Evolutionary conservation across 345 rosid species (phyloP).

Genomic region (Arabis hirsuta): DNA sequence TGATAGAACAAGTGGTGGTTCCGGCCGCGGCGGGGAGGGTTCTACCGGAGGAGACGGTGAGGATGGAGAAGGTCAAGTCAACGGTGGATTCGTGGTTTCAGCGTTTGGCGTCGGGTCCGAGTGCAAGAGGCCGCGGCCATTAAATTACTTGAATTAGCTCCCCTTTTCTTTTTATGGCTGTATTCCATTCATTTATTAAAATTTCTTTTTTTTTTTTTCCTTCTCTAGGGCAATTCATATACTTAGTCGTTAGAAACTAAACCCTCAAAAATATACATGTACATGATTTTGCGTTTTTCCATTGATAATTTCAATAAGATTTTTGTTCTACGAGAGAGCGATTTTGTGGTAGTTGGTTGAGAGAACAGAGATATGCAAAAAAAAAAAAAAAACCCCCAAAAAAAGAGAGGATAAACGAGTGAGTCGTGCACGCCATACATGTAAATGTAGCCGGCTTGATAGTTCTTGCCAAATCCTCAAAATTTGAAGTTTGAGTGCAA

Average conservation of each 20-base stretch:
- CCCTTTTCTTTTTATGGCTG: background rate
- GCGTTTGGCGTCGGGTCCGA: slow-evolving; percentile 43
- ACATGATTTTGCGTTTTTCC: slow-evolving; percentile 5
- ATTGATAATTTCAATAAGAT: slow-evolving; percentile 21
- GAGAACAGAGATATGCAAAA: slow-evolving; percentile 6
- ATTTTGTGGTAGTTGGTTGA: slow-evolving; percentile 22
- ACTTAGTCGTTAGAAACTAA: slow-evolving; percentile 1
- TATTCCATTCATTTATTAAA: slow-evolving; percentile 31
- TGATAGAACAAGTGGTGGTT: slow-evolving; percentile 33
- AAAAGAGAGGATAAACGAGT: slow-evolving; percentile 12
- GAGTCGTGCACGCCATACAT: slow-evolving; percentile 41
- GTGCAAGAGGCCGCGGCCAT: slow-evolving; percentile 44
- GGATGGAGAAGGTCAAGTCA: slow-evolving; percentile 32
- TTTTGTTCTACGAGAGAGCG: background rate
- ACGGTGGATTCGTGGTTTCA: slow-evolving; percentile 43
- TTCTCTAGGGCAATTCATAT: background rate
- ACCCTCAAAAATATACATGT: slow-evolving; percentile 27
- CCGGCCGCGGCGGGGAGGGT: slow-evolving; percentile 41
- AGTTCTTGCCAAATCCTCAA: slow-evolving; percentile 5
- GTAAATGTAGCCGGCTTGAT: slow-evolving; percentile 23
- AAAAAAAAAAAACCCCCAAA: background rate
- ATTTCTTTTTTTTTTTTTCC: slow-evolving; percentile 18
- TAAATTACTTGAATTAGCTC: background rate
- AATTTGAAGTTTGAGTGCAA: background rate
- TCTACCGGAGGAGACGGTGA: slow-evolving; percentile 33